A percentile compares a stretch with the other conserved stretches of the same genome.
These are phyloP conservation scores for Orobanche coerulescens DNA, from an alignment of 257 asterid species.

Conservation along the genomic window DNA sequence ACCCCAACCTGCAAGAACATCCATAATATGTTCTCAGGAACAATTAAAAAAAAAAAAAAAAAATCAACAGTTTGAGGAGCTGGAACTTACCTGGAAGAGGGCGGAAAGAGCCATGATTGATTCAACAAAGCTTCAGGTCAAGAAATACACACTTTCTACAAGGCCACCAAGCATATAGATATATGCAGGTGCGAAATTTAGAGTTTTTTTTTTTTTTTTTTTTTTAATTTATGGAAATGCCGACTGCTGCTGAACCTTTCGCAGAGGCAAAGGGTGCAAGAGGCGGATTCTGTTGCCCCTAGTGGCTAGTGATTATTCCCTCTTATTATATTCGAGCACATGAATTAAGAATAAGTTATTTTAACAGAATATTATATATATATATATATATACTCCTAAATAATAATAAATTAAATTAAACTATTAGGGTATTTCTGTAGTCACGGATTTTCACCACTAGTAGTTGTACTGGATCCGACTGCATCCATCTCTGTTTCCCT, in stretches of 20 bases:
- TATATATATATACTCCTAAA: no score
- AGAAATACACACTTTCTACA: neutral
- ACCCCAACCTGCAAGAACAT: constrained; percentile 32
- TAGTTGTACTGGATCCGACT: no score
- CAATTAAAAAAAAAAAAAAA: neutral
- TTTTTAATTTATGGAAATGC: neutral
- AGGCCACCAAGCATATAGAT: neutral
- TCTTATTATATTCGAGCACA: no score
- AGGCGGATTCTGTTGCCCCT: neutral
- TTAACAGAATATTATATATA: no score
- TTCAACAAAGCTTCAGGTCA: constrained; percentile 11
- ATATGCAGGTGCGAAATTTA: neutral
- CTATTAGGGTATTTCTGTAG: no score
- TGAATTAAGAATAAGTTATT: no score
- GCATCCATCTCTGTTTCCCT: no score
- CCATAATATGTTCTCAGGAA: neutral
- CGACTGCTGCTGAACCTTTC: constrained; percentile 8
- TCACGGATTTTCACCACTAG: no score
- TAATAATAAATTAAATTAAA: no score
- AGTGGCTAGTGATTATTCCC: no score
- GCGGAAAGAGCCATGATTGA: constrained; percentile 37
- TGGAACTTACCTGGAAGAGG: constrained; percentile 26
- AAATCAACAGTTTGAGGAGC: neutral
- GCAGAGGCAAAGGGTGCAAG: constrained; percentile 10
- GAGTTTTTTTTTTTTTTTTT: no score